phyloP scores from a whole-genome alignment of 441 rosid genomes.

The Metrosideros polymorpha region DNA sequence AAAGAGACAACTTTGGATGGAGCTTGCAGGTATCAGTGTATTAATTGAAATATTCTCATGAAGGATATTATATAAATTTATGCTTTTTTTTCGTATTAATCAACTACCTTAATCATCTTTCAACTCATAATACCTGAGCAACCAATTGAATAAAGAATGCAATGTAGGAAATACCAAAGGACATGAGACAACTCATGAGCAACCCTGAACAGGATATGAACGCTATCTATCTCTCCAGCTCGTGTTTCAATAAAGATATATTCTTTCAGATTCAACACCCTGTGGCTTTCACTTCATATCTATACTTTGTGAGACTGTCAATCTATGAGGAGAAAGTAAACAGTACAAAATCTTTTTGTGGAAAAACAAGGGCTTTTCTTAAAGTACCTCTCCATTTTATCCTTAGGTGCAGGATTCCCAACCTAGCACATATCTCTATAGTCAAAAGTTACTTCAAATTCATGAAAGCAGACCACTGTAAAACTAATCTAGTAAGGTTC shows the following conservation, averaged over 20 bases:
- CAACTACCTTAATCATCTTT: background rate
- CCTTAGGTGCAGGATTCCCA: background rate
- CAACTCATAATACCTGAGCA: background rate
- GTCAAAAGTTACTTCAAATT: background rate
- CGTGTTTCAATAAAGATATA: background rate
- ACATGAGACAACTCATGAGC: background rate
- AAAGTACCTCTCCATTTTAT: background rate
- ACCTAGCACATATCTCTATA: background rate
- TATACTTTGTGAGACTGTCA: background rate
- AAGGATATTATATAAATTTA: background rate
- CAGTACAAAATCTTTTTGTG: background rate
- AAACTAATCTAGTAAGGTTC: background rate
- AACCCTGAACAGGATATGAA: background rate
- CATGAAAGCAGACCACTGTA: background rate
- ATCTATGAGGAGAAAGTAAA: background rate
- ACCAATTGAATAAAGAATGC: background rate
- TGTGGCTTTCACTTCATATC: background rate
- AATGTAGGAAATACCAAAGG: background rate
- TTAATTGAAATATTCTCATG: background rate
- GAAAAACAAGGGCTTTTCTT: background rate
- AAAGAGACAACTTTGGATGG: background rate
- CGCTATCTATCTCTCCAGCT: background rate
- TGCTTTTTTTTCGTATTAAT: background rate
- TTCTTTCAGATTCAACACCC: background rate
- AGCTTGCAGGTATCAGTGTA: background rate